Evolutionary conservation across 345 rosid species (phyloP).

Genomic region (Arabis alpina): DNA sequence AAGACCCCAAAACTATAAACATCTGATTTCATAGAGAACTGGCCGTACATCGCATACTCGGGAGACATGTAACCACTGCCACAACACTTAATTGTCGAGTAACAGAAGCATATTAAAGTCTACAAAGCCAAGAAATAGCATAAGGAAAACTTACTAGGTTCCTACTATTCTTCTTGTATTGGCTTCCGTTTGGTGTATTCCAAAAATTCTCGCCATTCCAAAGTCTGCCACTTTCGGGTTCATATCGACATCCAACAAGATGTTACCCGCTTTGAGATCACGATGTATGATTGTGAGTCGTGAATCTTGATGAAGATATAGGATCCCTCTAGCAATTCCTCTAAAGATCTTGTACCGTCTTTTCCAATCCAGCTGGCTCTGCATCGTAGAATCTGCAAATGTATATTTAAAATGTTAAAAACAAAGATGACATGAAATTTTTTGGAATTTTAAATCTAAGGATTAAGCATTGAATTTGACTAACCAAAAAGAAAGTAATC

Average conservation of each 20-base stretch:
- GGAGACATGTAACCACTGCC: constrained; percentile 51
- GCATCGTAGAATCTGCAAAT: constrained; percentile 33
- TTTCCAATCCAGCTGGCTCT: constrained; percentile 42
- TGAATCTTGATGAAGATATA: constrained; percentile 54
- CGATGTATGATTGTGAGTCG: constrained; percentile 48
- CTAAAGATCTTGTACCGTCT: constrained; percentile 42
- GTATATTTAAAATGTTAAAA: neutral
- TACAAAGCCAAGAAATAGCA: neutral
- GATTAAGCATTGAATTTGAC: neutral
- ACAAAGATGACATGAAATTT: neutral
- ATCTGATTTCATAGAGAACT: constrained; percentile 42
- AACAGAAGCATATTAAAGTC: neutral
- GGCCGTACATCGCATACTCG: constrained; percentile 45
- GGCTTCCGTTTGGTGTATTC: constrained; percentile 35
- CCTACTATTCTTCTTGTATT: constrained; percentile 54
- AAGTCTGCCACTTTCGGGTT: constrained; percentile 68
- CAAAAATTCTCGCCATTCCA: constrained; percentile 57
- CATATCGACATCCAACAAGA: constrained; percentile 52
- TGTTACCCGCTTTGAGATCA: constrained; percentile 50
- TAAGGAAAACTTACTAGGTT: constrained; percentile 51
- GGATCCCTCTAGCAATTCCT: constrained; percentile 51
- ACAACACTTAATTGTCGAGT: neutral
- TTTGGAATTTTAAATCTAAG: neutral
- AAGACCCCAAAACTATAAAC: constrained; percentile 43
- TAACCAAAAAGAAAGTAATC: neutral